Conservation (phyloP, 2,329 filamentous ascomycete species). For the Colletotrichum horii region DNA sequence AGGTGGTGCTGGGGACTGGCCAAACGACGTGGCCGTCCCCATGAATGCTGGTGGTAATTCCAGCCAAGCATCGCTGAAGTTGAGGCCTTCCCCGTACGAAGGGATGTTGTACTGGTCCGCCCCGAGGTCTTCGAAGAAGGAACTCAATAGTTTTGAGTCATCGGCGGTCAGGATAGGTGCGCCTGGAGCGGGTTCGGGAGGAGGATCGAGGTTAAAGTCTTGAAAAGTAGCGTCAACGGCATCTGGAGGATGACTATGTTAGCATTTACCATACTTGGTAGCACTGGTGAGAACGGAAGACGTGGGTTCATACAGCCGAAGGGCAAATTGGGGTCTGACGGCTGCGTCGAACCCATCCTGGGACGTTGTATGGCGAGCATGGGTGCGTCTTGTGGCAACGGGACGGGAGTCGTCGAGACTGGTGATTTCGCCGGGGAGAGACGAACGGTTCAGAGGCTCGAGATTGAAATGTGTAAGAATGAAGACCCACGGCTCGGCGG, state of each 20-base stretch:
- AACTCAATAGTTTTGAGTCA: constrained; percentile 62
- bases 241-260: constrained; percentile 39
- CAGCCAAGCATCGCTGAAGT: constrained; percentile 57
- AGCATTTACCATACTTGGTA: not conserved
- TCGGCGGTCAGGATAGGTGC: constrained; percentile 68
- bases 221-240: constrained; percentile 45
- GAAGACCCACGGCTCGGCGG: constrained; percentile 8
- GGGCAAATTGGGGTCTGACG: constrained; percentile 59
- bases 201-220: constrained; percentile 57
- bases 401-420: constrained; percentile 10
- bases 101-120: constrained; percentile 54
- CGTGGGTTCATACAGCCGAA: constrained; percentile 68
- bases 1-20: constrained; percentile 49
- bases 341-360: constrained; percentile 65
- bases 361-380: constrained; percentile 63
- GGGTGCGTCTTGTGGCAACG: constrained; percentile 43
- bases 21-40: constrained; percentile 68
- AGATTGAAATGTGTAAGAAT: not conserved
- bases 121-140: constrained; percentile 61
- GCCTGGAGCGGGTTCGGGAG: constrained; percentile 69
- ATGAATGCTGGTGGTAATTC: constrained; percentile 70
- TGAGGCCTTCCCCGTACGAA: constrained; percentile 56
- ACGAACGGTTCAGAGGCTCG: not conserved
- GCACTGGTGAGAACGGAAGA: not conserved
- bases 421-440: constrained; percentile 1